These are phyloP conservation scores for Hyaloscypha finlandica DNA, from an alignment of 495 filamentous ascomycete genomes.

Conservation along the genomic window DNA sequence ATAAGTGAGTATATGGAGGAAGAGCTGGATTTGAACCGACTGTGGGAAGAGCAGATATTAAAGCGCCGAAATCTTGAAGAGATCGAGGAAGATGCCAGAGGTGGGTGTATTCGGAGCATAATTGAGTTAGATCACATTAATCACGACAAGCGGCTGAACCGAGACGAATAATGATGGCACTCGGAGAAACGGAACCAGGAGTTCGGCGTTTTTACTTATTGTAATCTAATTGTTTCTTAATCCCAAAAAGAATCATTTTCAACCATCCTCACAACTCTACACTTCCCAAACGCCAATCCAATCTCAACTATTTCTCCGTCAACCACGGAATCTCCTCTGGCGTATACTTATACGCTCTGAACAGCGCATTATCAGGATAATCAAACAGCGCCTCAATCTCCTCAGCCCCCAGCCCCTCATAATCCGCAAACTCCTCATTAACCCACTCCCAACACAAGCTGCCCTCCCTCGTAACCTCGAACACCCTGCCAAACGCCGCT, in stretches of 20 bases:
- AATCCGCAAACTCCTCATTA: constrained; percentile 37
- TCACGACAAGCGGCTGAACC: neutral
- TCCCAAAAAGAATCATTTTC: too few species aligned
- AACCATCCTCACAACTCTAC: too few species aligned
- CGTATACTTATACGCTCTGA: constrained; percentile 42
- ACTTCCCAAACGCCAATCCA: too few species aligned
- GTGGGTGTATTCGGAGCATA: neutral
- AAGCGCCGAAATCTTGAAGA: neutral
- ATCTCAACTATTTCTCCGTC: neutral
- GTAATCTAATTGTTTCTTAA: too few species aligned
- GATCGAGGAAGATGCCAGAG: neutral
- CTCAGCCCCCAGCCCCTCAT: constrained; percentile 27
- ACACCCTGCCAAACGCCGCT: constrained; percentile 37
- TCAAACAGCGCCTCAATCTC: constrained; percentile 37
- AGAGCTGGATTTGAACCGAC: neutral
- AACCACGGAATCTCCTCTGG: constrained; percentile 40
- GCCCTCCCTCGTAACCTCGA: constrained; percentile 40
- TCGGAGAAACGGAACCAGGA: too few species aligned
- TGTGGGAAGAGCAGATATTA: neutral
- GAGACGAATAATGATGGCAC: too few species aligned
- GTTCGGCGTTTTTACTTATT: too few species aligned
- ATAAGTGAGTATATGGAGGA: neutral
- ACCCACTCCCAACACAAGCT: constrained; percentile 42
- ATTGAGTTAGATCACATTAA: neutral
- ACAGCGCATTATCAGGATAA: constrained; percentile 41